Conservation (phyloP, 306 rosid species). For the Prunus kanzakura region DNA sequence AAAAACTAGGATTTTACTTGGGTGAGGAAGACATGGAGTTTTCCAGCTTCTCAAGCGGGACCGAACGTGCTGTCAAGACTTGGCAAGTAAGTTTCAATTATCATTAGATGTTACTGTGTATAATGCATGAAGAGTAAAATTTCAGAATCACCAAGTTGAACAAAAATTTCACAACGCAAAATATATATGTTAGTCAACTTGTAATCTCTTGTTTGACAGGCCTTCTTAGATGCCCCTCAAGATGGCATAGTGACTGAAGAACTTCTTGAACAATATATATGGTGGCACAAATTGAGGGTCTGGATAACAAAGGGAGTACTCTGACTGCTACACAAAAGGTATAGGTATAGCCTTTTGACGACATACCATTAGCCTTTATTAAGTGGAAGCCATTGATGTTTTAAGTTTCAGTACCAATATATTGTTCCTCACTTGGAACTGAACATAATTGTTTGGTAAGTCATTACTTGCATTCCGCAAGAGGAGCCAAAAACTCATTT, state of each 20-base stretch:
- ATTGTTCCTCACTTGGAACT: background rate
- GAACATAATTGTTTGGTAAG: background rate
- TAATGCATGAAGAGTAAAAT: background rate
- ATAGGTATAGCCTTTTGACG: background rate
- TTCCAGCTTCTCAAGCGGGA: conserved; percentile 77
- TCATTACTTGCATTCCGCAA: background rate
- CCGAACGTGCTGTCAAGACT: conserved; percentile 93
- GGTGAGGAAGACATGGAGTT: conserved; percentile 93
- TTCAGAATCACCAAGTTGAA: background rate
- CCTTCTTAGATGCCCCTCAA: conserved; percentile 59
- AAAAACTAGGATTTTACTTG: conserved; percentile 73
- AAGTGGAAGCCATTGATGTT: background rate
- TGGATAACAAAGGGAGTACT: conserved; percentile 13
- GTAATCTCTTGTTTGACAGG: conserved; percentile 38
- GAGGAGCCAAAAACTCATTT: background rate
- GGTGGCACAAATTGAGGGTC: conserved; percentile 28
- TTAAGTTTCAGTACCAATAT: background rate
- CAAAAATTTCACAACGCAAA: background rate
- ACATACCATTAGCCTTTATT: background rate
- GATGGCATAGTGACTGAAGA: conserved; percentile 83
- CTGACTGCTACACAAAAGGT: background rate
- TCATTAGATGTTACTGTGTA: background rate
- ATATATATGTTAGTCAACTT: conserved; percentile 2
- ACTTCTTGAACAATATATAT: conserved; percentile 56
- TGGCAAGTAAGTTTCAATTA: conserved; percentile 77